phyloP scores from a whole-genome alignment of 2,329 filamentous ascomycete genomes.

The Trichoderma aggressivum region DNA sequence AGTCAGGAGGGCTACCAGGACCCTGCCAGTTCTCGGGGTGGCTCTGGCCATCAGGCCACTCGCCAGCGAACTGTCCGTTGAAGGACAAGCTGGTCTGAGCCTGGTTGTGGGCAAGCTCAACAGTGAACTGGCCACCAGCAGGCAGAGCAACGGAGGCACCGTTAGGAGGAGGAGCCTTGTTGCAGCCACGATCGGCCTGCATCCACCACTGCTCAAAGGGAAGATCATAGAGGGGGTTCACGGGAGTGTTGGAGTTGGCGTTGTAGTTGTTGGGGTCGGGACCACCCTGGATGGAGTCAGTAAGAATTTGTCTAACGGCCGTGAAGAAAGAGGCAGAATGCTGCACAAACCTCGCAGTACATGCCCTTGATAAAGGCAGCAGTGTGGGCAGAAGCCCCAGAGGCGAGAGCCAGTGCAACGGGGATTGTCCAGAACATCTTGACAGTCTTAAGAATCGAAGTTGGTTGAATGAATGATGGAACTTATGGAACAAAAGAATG shows the following conservation, averaged over 20 bases:
- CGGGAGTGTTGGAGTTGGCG: conserved; percentile 39
- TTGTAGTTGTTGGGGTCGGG: conserved; percentile 31
- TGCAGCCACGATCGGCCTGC: conserved; percentile 43
- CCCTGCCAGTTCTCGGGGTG: conserved; percentile 43
- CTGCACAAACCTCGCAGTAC: conserved; percentile 22
- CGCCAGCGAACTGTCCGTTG: conserved; percentile 32
- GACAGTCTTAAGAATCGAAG: neutral
- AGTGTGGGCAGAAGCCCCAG: conserved; percentile 21
- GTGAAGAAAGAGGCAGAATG: neutral
- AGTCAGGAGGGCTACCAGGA: conserved; percentile 25
- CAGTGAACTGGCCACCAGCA: conserved; percentile 44
- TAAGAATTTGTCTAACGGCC: neutral
- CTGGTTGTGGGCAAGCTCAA: conserved; percentile 46
- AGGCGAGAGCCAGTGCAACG: conserved; percentile 17
- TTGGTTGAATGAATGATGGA: neutral
- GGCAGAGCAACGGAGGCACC: conserved; percentile 38
- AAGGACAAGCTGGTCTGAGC: conserved; percentile 43
- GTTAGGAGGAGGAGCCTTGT: conserved; percentile 30
- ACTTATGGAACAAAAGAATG: neutral
- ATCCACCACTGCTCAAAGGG: conserved; percentile 44
- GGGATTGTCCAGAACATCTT: conserved; percentile 19
- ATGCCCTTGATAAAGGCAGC: conserved; percentile 25
- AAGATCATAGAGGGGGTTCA: conserved; percentile 43
- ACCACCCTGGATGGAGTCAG: conserved; percentile 21
- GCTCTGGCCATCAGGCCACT: conserved; percentile 43